phyloP scores from a whole-genome alignment of 768 basidiomycete species.

The Lactarius psammicola region DNA sequence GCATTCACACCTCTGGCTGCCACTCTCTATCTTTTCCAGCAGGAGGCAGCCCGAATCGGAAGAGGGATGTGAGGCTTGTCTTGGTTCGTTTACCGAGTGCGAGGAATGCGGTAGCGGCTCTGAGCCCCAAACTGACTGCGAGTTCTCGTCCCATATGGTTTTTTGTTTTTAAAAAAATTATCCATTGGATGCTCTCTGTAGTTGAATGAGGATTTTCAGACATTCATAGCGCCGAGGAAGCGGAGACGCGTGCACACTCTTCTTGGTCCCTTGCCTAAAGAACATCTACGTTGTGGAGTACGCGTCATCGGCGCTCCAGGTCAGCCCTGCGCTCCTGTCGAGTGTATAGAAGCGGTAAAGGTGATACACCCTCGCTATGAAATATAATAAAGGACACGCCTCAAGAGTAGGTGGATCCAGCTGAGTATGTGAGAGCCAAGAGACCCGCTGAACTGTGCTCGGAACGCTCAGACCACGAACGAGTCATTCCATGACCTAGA shows the following conservation, averaged over 20 bases:
- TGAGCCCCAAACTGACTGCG: too few relatives aligned
- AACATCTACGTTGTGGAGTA: conserved; percentile 23
- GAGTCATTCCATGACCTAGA: neutral
- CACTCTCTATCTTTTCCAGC: conserved; percentile 14
- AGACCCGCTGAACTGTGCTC: conserved; percentile 26
- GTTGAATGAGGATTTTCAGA: neutral
- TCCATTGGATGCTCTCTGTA: neutral
- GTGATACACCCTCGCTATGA: conserved; percentile 12
- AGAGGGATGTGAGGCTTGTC: neutral
- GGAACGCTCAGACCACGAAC: conserved; percentile 5
- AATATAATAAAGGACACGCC: conserved; percentile 12
- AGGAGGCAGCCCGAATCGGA: conserved; percentile 2
- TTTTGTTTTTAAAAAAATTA: too few relatives aligned
- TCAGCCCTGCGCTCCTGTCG: neutral
- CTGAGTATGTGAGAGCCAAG: conserved; percentile 26
- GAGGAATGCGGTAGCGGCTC: neutral
- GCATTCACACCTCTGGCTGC: conserved; percentile 25
- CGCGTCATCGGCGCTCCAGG: neutral
- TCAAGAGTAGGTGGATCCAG: conserved; percentile 21
- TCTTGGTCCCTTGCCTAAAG: conserved; percentile 26
- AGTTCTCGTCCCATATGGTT: too few relatives aligned
- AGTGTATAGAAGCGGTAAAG: neutral
- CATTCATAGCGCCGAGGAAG: neutral
- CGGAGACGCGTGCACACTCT: conserved; percentile 21
- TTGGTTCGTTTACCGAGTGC: neutral